Base-by-base conservation (phyloP, 2,329 filamentous ascomycete genomes). In the Trichoderma koningiopsis region DNA sequence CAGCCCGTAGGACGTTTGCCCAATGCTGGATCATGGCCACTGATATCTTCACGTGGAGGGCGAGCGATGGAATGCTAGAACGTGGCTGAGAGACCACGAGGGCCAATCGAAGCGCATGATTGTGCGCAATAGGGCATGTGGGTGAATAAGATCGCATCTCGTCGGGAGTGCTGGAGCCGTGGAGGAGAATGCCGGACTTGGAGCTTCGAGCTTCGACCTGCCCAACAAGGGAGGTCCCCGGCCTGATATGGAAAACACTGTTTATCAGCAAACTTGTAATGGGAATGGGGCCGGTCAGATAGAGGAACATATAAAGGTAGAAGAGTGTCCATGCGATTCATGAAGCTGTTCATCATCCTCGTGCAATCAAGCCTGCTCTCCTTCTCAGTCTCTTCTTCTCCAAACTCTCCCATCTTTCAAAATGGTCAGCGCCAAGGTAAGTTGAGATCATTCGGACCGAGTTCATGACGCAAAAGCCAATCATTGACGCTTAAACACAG, bases 381-480 rank as follows among this genome's bases (percentile, higher is more conserved):
- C 33, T 5, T 43, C 37, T 57, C 31, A n/a, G 3, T n/a, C 37
- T 35, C 29, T 16, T 56, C 40, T 19, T 10, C 7, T 22, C 33
- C 8, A 35, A 27, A 57, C 37, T 65, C 58, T 19, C 24, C 13
- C 19, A 11, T 19, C 24, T 22, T 33, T n/a, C 65, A 68, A 29
- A 57, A 70, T 70, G 68, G 62, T 70, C 49, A 61, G 56, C 68
- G 47, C 62, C 63, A 66, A 67, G 56, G 68, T 70, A 49, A 10
- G 33, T 19, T 33, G 27, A 5, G 7, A 5, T 0, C 0, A 37
- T 14, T 22, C 13, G 5, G 14, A 8, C 4, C 19, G 16, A 13
- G 19, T 11, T n/a, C 3, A 3, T 22, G n/a, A 3, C 6, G 8
- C 31, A 29, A 8, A 14, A n/a, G 52, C 22, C 8, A 3, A 14